Evolutionary conservation across 148 eudicot genomes (phyloP), one percentile per base, ranked within the genome.

Genomic region (Fallopia convolvulus): DNA sequence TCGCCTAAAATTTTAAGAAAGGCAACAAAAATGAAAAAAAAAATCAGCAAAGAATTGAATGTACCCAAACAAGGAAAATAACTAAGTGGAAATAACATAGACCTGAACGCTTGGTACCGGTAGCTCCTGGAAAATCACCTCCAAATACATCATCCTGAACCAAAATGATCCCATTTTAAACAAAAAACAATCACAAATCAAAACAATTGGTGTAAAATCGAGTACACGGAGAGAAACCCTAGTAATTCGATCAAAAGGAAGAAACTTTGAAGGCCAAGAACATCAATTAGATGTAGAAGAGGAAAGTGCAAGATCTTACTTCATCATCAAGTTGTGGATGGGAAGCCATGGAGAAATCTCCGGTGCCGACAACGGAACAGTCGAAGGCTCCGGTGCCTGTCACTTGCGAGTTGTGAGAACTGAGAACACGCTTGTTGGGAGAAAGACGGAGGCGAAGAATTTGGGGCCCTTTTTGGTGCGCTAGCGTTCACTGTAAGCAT

Each of bases 141-240:
- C 97, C 98, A 42, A 94, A 94, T 90, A 89, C 97, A 82, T 92
- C 97, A 76, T 92, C 97, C 98, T 92, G 85, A 11, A n/a, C 4
- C 75, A 32, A 44, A n/a, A 73, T 20, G 4, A 30, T 30, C 70
- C 12, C 11, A 63, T 0, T 18, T 63, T 14, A 63, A 21, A 23
- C 5, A 55, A 1, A 18, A 55, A 18, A 15, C 23, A 55, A 20
- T 6, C 1, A 55, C 20, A 72, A 72, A 15, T 6, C 74, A 41
- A 11, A 21, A 40, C 9, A n/a, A 44, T 10, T 23, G 52, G 15
- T 8, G 7, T 1, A 9, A 72, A 70, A 23, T 10, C 32, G 55
- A 48, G 36, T 20, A 73, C 18, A 40, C 11, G 3, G 21, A 15
- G 72, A 73, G 33, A 73, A 42, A 26, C 75, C 75, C 75, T 73